Conservation (phyloP, 2,329 filamentous ascomycete species). For the Chrysosphaeria jannelii region DNA sequence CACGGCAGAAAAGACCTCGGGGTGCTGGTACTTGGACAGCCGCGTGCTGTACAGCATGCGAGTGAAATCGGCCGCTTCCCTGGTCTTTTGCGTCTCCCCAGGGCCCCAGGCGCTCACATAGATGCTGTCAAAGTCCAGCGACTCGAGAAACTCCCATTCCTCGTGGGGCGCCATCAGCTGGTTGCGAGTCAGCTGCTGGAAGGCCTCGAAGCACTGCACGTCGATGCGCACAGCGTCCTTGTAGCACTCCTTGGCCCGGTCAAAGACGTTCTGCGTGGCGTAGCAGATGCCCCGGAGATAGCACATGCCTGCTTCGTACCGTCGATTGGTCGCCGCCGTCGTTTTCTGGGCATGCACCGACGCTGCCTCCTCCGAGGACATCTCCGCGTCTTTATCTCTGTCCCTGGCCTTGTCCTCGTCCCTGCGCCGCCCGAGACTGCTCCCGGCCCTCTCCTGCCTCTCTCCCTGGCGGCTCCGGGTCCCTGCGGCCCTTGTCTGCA, state of each 20-base stretch:
- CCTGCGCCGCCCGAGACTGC: constrained; percentile 8
- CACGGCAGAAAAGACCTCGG: constrained; percentile 51
- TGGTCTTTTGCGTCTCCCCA: too few relatives aligned
- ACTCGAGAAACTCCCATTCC: constrained; percentile 69
- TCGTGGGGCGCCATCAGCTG: constrained; percentile 69
- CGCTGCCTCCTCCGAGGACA: constrained; percentile 1
- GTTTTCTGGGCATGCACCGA: constrained; percentile 2
- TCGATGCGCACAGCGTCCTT: constrained; percentile 92
- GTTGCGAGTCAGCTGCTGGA: constrained; percentile 94
- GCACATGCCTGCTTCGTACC: constrained; percentile 93
- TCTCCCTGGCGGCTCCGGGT: constrained; percentile 9
- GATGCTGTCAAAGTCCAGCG: constrained; percentile 70
- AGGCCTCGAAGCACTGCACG: constrained; percentile 93
- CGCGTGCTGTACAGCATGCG: constrained; percentile 90
- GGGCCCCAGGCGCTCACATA: constrained; percentile 16
- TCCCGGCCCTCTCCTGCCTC: constrained; percentile 38
- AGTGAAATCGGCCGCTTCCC: constrained; percentile 79
- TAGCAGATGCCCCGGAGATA: constrained; percentile 82
- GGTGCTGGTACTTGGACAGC: constrained; percentile 81
- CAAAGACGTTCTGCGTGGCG: constrained; percentile 89
- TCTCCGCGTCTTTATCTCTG: constrained; percentile 1
- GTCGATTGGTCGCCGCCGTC: constrained; percentile 20
- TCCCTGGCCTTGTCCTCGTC: constrained; percentile 1
- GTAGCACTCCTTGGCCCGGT: constrained; percentile 92
- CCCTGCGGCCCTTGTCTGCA: constrained; percentile 2